phyloP scores from a whole-genome alignment of 257 asterid species.

The Plantago elongata region DNA sequence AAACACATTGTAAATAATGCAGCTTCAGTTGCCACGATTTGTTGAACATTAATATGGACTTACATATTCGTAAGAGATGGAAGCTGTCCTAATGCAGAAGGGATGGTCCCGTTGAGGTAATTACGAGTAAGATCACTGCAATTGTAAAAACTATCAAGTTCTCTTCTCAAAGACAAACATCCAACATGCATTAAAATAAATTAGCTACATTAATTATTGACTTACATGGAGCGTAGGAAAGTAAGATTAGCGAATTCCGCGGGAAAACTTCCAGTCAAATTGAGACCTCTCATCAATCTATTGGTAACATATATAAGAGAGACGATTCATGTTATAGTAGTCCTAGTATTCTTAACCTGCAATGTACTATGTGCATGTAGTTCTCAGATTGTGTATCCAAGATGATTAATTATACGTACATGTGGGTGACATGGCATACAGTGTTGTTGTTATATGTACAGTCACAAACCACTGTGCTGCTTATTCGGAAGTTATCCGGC shows the following conservation, averaged over 20 bases:
- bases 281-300: conserved; percentile 61
- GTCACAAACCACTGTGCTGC: conserved; percentile 48
- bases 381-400: not conserved
- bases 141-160: not conserved
- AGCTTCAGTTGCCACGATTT: conserved; percentile 1
- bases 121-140: conserved; percentile 73
- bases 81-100: conserved; percentile 44
- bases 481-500: not conserved
- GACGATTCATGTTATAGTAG: conserved; percentile 5
- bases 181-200: not conserved
- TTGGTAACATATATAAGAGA: conserved; percentile 15
- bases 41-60: conserved; percentile 23
- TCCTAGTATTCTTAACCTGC: no score
- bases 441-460: conserved; percentile 46
- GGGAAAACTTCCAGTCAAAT: conserved; percentile 66
- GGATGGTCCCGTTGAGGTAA: conserved; percentile 72
- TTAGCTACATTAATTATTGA: not conserved
- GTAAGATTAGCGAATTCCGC: conserved; percentile 55
- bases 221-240: conserved; percentile 58
- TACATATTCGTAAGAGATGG: conserved; percentile 44
- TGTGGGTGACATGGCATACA: conserved; percentile 65
- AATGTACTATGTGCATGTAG: no score
- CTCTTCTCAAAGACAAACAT: not conserved
- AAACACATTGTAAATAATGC: not conserved
- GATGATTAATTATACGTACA: conserved; percentile 37